These are phyloP conservation scores for Tetrapyrgos nigripes DNA, from an alignment of 1,284 basidiomycete genomes.

Conservation along the genomic window DNA sequence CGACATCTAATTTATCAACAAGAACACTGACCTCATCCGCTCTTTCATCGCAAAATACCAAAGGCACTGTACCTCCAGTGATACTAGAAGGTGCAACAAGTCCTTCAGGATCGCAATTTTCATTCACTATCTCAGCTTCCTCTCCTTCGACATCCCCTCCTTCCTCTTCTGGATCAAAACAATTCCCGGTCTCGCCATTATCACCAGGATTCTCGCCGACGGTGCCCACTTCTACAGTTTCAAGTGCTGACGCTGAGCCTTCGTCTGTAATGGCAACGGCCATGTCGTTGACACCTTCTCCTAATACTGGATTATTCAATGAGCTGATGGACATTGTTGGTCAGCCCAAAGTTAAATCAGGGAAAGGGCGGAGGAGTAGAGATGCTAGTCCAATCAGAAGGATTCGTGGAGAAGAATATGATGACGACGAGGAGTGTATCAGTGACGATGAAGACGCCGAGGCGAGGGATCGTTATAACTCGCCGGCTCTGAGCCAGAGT, in stretches of 20 bases:
- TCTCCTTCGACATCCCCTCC: not conserved
- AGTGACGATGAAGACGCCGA: slow-evolving; percentile 9
- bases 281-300: not conserved
- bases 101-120: not conserved
- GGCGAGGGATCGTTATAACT: slow-evolving; percentile 20
- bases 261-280: not conserved
- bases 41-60: not conserved
- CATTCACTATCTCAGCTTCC: not conserved
- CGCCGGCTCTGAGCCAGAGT: slow-evolving; percentile 41
- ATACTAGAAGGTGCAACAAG: not conserved
- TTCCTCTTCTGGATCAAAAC: not conserved
- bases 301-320: slow-evolving; percentile 11
- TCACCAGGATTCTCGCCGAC: not conserved
- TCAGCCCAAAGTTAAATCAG: not conserved
- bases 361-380: not conserved
- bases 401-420: slow-evolving; percentile 10
- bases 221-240: not conserved
- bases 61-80: not conserved
- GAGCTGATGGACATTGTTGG: slow-evolving; percentile 16
- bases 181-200: not conserved
- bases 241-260: not conserved
- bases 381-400: slow-evolving; percentile 11
- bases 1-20: not conserved
- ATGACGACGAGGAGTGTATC: slow-evolving; percentile 1
- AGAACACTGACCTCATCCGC: not conserved